phyloP scores from a whole-genome alignment of 805 yeast species.

The Candida schatavii region DNA sequence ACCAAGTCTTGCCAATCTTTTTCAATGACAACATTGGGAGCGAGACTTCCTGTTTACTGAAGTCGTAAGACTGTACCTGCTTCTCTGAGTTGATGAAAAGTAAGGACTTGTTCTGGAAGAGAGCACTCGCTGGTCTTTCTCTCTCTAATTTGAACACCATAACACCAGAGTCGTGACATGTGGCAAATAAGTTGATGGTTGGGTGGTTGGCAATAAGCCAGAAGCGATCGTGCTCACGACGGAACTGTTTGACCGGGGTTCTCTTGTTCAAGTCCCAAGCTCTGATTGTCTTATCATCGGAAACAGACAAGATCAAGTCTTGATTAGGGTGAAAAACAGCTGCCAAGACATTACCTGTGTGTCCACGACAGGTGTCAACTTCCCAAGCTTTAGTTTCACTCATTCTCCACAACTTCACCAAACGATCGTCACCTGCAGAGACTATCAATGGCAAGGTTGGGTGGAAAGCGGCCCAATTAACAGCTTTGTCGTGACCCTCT shows the following conservation, averaged over 20 bases:
- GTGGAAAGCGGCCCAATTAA: slow-evolving; percentile 97
- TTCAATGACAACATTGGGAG: slow-evolving; percentile 81
- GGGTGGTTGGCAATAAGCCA: slow-evolving; percentile 94
- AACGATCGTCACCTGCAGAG: slow-evolving; percentile 94
- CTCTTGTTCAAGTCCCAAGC: slow-evolving; percentile 96
- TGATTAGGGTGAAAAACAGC: slow-evolving; percentile 91
- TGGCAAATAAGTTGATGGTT: slow-evolving; percentile 84
- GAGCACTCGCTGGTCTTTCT: slow-evolving; percentile 89
- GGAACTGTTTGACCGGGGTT: slow-evolving; percentile 88
- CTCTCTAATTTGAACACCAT: slow-evolving; percentile 97
- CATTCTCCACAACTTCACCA: slow-evolving; percentile 96
- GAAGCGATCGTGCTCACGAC: slow-evolving; percentile 90
- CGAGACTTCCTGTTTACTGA: slow-evolving; percentile 57
- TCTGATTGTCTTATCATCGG: slow-evolving; percentile 94
- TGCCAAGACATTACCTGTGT: slow-evolving; percentile 87
- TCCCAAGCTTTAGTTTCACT: slow-evolving; percentile 98
- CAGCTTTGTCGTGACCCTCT: slow-evolving; percentile 98
- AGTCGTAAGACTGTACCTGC: slow-evolving; percentile 80
- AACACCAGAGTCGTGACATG: slow-evolving; percentile 95
- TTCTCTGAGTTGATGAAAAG: slow-evolving; percentile 78
- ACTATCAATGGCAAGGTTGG: slow-evolving; percentile 94
- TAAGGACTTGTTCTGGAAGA: slow-evolving; percentile 66
- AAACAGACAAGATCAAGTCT: slow-evolving; percentile 87
- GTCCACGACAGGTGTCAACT: slow-evolving; percentile 97
- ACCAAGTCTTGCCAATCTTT: slow-evolving; percentile 82